phyloP scores from a whole-genome alignment of 306 rosid genomes.

The Cercis canadensis region DNA sequence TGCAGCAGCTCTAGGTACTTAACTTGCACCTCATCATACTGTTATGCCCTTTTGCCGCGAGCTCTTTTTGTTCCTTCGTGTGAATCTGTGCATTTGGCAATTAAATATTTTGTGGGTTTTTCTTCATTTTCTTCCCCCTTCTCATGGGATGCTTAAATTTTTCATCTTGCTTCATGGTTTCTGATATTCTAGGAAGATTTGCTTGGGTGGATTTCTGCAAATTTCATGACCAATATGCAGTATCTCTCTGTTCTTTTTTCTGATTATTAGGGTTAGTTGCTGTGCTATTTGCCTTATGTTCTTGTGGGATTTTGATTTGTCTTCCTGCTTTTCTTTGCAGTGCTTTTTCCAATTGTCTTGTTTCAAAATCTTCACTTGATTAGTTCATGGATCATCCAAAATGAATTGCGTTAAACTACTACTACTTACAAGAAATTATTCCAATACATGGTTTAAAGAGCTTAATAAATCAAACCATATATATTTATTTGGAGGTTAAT shows the following conservation, averaged over 20 bases:
- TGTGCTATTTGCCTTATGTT: neutral
- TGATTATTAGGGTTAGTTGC: conserved; percentile 32
- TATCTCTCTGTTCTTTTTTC: neutral
- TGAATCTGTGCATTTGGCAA: neutral
- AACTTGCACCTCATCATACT: neutral
- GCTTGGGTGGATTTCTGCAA: conserved; percentile 21
- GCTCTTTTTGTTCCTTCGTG: neutral
- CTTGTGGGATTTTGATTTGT: neutral
- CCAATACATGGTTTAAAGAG: neutral
- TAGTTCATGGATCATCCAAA: neutral
- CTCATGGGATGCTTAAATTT: conserved; percentile 33
- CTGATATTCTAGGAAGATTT: neutral
- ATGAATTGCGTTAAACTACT: neutral
- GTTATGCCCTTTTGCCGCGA: too few relatives aligned
- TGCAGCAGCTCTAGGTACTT: conserved; percentile 68
- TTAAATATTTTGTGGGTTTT: conserved; percentile 4
- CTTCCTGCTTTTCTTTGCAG: neutral
- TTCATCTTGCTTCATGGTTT: conserved; percentile 3
- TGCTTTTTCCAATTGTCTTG: neutral
- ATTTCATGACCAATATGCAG: neutral
- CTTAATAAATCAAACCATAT: neutral
- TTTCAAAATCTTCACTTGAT: conserved; percentile 10
- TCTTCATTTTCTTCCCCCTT: neutral
- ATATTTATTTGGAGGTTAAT: neutral
- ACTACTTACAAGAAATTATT: neutral